Conservation (phyloP, 176 grass and related monocot genomes). For the Paspalum notatum region DNA sequence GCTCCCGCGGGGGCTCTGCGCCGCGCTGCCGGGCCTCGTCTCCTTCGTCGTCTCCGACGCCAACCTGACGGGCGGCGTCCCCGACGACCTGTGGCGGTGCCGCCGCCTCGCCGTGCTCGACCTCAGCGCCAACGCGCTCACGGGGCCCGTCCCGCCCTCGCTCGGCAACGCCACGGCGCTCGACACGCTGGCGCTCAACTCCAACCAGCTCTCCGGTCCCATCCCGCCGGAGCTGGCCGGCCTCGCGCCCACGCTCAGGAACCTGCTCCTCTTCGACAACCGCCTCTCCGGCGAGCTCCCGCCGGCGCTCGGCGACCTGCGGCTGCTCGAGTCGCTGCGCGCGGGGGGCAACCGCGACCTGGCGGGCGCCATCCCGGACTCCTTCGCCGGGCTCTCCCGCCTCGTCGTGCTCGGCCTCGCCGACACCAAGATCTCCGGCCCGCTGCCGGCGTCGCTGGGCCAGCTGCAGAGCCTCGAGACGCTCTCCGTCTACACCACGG, state of each 20-base stretch:
- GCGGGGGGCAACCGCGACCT: conserved; percentile 84
- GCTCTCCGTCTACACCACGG: conserved; percentile 79
- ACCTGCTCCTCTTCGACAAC: conserved; percentile 81
- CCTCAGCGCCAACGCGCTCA: conserved; percentile 73
- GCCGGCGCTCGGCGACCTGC: conserved; percentile 61
- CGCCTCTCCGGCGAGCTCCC: conserved; percentile 75
- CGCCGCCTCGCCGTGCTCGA: conserved; percentile 67
- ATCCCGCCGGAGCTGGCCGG: conserved; percentile 52
- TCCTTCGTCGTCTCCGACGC: conserved; percentile 65
- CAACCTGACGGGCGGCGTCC: conserved; percentile 76
- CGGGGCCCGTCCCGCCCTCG: conserved; percentile 59
- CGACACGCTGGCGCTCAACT: conserved; percentile 57
- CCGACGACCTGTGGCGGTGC: conserved; percentile 59
- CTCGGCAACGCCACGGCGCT: conserved; percentile 53
- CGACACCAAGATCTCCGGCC: conserved; percentile 87
- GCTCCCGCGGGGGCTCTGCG: conserved; percentile 51
- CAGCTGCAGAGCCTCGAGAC: conserved; percentile 68
- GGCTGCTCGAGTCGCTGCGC: conserved; percentile 63
- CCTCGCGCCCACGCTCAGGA: conserved; percentile 37
- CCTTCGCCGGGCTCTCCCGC: conserved; percentile 52
- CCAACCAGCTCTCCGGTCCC: conserved; percentile 70
- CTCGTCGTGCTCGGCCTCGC: conserved; percentile 85
- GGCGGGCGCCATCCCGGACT: conserved; percentile 62
- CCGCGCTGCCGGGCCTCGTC: conserved; percentile 42
- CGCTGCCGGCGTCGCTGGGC: conserved; percentile 64